These are phyloP conservation scores for Exobasidium rhododendri DNA, from an alignment of 1,284 basidiomycete genomes.

Conservation along the genomic window DNA sequence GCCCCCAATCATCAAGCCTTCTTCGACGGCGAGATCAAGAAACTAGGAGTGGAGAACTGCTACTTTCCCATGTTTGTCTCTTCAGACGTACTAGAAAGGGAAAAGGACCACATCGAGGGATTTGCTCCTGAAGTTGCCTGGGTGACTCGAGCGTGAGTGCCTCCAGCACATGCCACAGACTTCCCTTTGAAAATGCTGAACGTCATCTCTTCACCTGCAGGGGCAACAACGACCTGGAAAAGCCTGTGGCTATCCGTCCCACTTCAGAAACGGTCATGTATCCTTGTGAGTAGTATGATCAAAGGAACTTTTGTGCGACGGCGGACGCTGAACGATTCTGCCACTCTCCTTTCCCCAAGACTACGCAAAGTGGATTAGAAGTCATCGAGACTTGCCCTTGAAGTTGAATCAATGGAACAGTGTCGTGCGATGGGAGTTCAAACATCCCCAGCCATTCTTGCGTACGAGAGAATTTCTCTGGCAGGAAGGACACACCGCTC, in stretches of 20 bases:
- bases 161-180: neutral
- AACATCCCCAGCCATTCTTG: constrained; percentile 96
- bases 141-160: constrained; percentile 88
- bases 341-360: neutral
- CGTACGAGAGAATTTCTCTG: constrained; percentile 98
- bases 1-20: constrained; percentile 16
- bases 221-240: constrained; percentile 87
- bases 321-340: constrained; percentile 21
- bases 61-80: constrained; percentile 99
- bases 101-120: constrained; percentile 99
- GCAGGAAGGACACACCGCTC: constrained; percentile 99
- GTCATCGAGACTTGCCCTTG: constrained; percentile 91
- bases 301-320: neutral
- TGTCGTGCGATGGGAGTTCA: constrained; percentile 99
- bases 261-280: constrained; percentile 99
- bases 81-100: constrained; percentile 82
- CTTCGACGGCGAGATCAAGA: constrained; percentile 68
- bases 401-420: constrained; percentile 99
- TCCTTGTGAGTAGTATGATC: constrained; percentile 59
- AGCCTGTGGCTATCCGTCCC: constrained; percentile 95
- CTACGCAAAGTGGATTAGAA: constrained; percentile 98
- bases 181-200: constrained; percentile 6
- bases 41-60: constrained; percentile 90
- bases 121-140: constrained; percentile 99
- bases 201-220: constrained; percentile 58